These are phyloP conservation scores for Smittium mucronatum DNA, from an alignment of 371 early-diverging fungal genomes.

Conservation along the genomic window DNA sequence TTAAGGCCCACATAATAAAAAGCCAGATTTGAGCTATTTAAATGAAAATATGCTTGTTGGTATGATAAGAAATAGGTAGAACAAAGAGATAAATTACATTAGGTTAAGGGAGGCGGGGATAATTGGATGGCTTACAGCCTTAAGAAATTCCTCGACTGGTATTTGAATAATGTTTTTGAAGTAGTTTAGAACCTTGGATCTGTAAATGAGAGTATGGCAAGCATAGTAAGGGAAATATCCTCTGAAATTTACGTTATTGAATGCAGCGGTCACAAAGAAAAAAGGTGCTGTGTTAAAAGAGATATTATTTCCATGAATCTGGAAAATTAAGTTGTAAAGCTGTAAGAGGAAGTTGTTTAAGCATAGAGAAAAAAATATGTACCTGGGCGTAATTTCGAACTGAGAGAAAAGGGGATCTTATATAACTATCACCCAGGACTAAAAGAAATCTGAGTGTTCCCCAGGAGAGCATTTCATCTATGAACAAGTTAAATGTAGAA, in stretches of 20 bases:
- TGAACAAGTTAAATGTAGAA: neutral
- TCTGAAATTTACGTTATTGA: neutral
- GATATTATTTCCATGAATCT: constrained; percentile 1
- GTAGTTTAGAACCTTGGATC: constrained; percentile 1
- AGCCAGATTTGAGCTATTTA: neutral
- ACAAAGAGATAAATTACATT: neutral
- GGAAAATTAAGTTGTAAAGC: neutral
- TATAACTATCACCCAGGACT: constrained; percentile 3
- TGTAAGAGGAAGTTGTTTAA: neutral
- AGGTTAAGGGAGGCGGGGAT: neutral
- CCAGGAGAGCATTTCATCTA: constrained; percentile 10
- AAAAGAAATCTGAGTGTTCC: neutral
- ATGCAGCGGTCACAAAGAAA: constrained; percentile 2
- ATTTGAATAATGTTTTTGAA: neutral
- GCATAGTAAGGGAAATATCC: neutral
- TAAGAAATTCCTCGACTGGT: neutral
- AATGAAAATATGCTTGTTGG: neutral
- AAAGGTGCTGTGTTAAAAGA: constrained; percentile 6
- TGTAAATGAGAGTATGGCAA: neutral
- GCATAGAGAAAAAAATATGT: neutral
- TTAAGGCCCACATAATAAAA: constrained; percentile 5
- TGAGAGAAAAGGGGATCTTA: constrained; percentile 7
- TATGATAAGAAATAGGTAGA: no score
- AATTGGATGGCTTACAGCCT: no score
- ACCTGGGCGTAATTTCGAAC: constrained; percentile 1